Conservation (phyloP, 2,329 filamentous ascomycete genomes). For the Diaporthe helianthi region DNA sequence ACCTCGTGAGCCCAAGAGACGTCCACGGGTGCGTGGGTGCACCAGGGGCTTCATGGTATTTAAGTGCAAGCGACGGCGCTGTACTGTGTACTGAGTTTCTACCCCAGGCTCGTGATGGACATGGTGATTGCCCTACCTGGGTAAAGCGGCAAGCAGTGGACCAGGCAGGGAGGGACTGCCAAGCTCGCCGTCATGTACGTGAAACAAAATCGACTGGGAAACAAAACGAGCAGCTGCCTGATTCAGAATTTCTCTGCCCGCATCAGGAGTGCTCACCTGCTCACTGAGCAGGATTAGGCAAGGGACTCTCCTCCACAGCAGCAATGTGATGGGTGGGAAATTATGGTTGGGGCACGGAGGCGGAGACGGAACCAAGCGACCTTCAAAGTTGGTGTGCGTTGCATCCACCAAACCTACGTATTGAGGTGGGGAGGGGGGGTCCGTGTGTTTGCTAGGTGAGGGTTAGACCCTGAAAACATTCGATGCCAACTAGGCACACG, state of each 20-base stretch:
- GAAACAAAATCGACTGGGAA: conserved; percentile 13
- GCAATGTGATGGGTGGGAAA: conserved; percentile 17
- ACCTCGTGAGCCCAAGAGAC: neutral
- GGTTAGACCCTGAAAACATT: neutral
- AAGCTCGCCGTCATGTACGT: conserved; percentile 16
- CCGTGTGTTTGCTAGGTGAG: neutral
- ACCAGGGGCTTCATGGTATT: conserved; percentile 9
- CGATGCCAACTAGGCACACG: neutral
- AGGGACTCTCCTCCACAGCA: conserved; percentile 7
- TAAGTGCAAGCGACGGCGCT: neutral
- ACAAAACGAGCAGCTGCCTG: conserved; percentile 17
- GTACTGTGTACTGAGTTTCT: too few relatives aligned
- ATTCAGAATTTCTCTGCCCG: neutral
- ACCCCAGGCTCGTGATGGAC: neutral
- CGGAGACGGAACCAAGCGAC: conserved; percentile 1
- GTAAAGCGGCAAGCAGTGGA: conserved; percentile 12
- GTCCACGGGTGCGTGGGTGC: neutral
- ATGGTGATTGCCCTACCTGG: neutral
- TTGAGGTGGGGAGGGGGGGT: too few relatives aligned
- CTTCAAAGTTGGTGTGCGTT: too few relatives aligned
- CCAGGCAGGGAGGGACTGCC: conserved; percentile 8
- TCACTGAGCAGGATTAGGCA: neutral
- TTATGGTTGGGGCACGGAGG: conserved; percentile 11
- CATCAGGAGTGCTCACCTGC: neutral
- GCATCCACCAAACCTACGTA: too few relatives aligned